Evolutionary conservation across 1,284 basidiomycete species (phyloP).

Genomic region (Cutaneotrichosporon mucoides): DNA sequence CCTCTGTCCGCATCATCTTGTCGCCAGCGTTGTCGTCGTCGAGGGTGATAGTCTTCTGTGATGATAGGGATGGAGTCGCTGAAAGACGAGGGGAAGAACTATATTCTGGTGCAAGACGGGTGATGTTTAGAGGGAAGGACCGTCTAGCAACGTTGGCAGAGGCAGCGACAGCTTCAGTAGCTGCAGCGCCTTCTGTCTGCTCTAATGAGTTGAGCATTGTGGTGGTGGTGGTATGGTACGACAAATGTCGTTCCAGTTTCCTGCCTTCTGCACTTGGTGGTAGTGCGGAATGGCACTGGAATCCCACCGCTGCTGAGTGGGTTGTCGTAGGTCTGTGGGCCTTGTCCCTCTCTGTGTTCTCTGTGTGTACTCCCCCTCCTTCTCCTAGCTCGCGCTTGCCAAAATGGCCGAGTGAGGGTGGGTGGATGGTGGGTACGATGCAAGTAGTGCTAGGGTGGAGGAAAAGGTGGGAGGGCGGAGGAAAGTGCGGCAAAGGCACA

Average conservation of each 20-base stretch:
- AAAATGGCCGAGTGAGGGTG: too few species aligned
- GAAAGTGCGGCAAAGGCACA: conserved; percentile 1
- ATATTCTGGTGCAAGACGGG: conserved; percentile 3
- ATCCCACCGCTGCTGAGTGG: too few species aligned
- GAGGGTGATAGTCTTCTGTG: too few species aligned
- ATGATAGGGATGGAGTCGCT: background rate
- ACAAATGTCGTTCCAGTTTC: too few species aligned
- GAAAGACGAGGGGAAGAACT: background rate
- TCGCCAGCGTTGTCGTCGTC: background rate
- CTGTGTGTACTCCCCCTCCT: too few species aligned
- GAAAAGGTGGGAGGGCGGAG: background rate
- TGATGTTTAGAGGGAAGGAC: background rate
- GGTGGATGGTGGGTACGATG: background rate
- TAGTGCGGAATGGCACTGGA: too few species aligned
- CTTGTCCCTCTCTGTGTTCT: too few species aligned
- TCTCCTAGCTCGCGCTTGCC: too few species aligned
- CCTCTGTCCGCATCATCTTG: background rate
- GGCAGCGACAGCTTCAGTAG: background rate
- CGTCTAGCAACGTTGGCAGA: too few species aligned
- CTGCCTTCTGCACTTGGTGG: too few species aligned
- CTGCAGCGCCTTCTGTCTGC: background rate
- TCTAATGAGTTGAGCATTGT: background rate
- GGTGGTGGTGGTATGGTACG: too few species aligned
- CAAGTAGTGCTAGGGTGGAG: background rate
- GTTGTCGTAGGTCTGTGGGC: too few species aligned